Base-by-base conservation (phyloP, 164 flowering plant genomes). In the Aristolochia californica region DNA sequence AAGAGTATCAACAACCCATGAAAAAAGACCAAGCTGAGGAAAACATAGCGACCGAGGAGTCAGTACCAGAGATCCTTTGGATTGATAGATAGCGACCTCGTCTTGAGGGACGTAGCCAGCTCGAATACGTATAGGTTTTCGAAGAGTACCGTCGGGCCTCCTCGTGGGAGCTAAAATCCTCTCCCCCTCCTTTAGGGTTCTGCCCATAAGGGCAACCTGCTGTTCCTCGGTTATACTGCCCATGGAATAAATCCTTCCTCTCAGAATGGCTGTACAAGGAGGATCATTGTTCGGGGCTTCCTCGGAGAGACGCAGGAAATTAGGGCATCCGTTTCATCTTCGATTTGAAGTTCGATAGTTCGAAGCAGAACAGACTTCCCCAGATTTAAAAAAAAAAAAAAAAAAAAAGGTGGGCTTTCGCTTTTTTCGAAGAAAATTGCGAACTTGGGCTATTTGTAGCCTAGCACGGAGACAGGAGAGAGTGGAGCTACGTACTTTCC, bases 51-150 rank as follows among this genome's bases (percentile, higher is more conserved):
- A 17, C 43, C 45, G 40, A 26, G 16, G 40, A 40, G 21, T 16
- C 10, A 9, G n/a, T 28, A 72, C 75, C 62, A 72, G 58, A 21
- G 66, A 69, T 23, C 72, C 75, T 64, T 72, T 72, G 20, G 75
- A 68, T 56, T 68, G 75, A 43, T 72, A 72, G 55, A 72, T 68
- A n/a, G 72, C 69, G 23, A 72, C 75, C 66, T 72, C 75, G 24
- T 68, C 75, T 50, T 72, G 75, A 21, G 75, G 75, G 2, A 65
- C 66, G 53, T 72, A 68, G 58, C 75, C 75, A 16, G 75, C 72
- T 66, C 75, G 61, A 54, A 72, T 72, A 40, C 72, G 57, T 26
- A 72, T 68, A 13, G 72, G 66, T 49, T 72, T 72, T 11, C 75
- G 56, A 44, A 64, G 66, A 34, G 75, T 68, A 15, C 75, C 75